Percentiles rank a stretch among this genome's conserved stretches.
These are phyloP conservation scores for Astrocystis sublimbata DNA, from an alignment of 495 filamentous ascomycete species.

Conservation along the genomic window DNA sequence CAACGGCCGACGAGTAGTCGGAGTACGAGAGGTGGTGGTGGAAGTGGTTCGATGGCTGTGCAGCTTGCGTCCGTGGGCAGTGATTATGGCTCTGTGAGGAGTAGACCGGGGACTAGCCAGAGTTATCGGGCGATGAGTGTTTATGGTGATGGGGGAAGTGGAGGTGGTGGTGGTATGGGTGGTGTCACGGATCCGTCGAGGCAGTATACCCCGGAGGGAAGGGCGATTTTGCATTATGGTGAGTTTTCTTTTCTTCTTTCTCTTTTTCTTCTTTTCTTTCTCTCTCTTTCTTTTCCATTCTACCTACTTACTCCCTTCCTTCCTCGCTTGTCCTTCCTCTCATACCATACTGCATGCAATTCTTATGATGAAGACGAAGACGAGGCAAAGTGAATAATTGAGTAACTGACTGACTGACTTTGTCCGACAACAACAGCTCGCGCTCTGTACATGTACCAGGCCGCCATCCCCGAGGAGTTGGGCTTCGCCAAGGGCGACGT, in stretches of 20 bases:
- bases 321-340: no score
- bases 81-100: conserved; percentile 47
- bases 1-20: no score
- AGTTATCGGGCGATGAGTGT: conserved; percentile 55
- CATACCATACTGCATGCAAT: no score
- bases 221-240: conserved; percentile 90
- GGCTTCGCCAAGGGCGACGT: conserved; percentile 92
- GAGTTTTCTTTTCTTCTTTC: conserved; percentile 41
- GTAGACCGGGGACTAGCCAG: conserved; percentile 41
- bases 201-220: conserved; percentile 82
- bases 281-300: no score
- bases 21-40: no score
- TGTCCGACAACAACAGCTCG: conserved; percentile 60
- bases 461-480: conserved; percentile 92
- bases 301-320: no score
- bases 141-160: conserved; percentile 66
- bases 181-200: conserved; percentile 70
- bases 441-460: conserved; percentile 90
- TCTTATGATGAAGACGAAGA: no score
- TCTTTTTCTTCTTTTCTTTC: no score
- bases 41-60: conserved; percentile 68
- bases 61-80: conserved; percentile 63
- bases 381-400: no score
- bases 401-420: not conserved
- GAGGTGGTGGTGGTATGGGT: no score